Evolutionary conservation across 106 monocot genomes (phyloP).

Genomic region (Triglochin maritima): DNA sequence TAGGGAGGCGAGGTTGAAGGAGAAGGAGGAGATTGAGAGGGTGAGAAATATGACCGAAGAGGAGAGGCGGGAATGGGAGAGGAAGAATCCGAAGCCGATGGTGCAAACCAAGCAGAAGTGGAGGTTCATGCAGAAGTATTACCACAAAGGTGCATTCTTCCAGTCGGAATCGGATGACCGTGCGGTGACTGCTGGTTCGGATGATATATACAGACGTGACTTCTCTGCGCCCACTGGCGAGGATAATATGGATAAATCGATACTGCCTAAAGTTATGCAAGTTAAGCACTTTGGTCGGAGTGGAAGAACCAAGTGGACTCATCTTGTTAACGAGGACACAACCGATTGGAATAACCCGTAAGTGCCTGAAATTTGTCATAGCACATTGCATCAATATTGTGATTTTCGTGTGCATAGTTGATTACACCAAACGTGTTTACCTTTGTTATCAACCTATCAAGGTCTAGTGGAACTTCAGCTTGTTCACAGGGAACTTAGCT

Average conservation of each 20-base stretch:
- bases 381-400: not conserved
- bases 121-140: conserved; percentile 99
- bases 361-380: conserved; percentile 19
- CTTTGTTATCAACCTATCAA: not conserved
- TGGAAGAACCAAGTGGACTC: conserved; percentile 97
- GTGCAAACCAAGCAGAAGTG: conserved; percentile 64
- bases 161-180: conserved; percentile 60
- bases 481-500: no score
- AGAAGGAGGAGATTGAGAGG: conserved; percentile 96
- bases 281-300: conserved; percentile 95
- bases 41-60: conserved; percentile 97
- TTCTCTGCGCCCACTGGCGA: conserved; percentile 88
- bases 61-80: conserved; percentile 88
- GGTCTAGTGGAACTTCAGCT: no score
- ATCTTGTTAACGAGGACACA: conserved; percentile 96
- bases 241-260: conserved; percentile 94
- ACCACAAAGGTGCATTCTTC: conserved; percentile 93
- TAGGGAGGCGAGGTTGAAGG: conserved; percentile 84
- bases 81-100: conserved; percentile 63
- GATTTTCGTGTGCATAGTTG: not conserved
- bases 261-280: conserved; percentile 97
- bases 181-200: conserved; percentile 38
- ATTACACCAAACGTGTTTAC: not conserved
- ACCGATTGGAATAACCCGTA: conserved; percentile 96
- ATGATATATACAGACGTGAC: conserved; percentile 61